A percentile compares a stretch with the other conserved stretches of the same genome.
Conservation (phyloP, 164 flowering plant genomes). For the Euptelea pleiosperma region DNA sequence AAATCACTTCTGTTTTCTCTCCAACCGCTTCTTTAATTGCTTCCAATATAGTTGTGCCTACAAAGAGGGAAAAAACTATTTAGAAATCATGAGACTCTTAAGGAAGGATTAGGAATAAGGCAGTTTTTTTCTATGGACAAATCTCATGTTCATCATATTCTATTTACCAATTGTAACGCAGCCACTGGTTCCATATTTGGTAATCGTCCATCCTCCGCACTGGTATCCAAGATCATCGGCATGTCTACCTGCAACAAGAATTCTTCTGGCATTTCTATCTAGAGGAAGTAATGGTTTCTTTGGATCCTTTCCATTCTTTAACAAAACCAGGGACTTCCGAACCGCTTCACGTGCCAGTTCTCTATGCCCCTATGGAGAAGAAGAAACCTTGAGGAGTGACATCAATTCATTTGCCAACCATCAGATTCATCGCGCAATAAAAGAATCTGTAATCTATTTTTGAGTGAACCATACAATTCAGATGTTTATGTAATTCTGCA, state of each 20-base stretch:
- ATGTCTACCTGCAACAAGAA: conserved; percentile 77
- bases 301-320: conserved; percentile 76
- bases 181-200: conserved; percentile 72
- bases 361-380: conserved; percentile 57
- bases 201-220: conserved; percentile 90
- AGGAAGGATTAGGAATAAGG: too few species aligned
- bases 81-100: too few species aligned
- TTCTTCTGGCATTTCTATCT: conserved; percentile 53
- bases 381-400: too few species aligned
- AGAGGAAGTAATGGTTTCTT: conserved; percentile 67
- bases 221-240: conserved; percentile 91
- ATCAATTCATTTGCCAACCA: too few species aligned
- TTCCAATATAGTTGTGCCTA: conserved; percentile 77
- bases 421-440: too few species aligned
- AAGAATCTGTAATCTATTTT: too few species aligned
- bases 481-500: background rate
- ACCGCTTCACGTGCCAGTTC: conserved; percentile 87
- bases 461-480: too few species aligned
- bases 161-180: conserved; percentile 76
- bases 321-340: conserved; percentile 74
- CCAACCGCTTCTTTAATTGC: conserved; percentile 60
- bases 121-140: too few species aligned
- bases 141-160: too few species aligned
- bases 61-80: too few species aligned
- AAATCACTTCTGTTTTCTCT: conserved; percentile 48